A percentile compares a stretch with the other conserved stretches of the same genome.
phyloP scores from a whole-genome alignment of 257 asterid genomes.

The Solanum bukasovii region DNA sequence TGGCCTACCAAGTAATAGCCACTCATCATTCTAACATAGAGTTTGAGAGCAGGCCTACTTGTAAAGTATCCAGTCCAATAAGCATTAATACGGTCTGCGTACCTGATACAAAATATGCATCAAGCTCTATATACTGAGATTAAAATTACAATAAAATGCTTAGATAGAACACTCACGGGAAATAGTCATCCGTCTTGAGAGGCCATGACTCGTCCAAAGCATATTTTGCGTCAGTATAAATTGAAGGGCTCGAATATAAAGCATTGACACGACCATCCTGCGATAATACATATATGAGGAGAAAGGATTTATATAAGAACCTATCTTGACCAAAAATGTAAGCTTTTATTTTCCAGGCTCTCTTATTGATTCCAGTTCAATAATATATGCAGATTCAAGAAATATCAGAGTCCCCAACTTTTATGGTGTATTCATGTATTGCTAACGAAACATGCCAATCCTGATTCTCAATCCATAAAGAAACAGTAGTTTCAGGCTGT shows the following conservation, averaged over 20 bases:
- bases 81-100: slow-evolving; percentile 81
- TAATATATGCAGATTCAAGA: background rate
- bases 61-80: slow-evolving; percentile 99
- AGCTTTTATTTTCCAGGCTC: background rate
- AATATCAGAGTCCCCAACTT: background rate
- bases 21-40: slow-evolving; percentile 78
- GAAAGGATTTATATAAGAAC: background rate
- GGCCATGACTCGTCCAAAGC: slow-evolving; percentile 85
- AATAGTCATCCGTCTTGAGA: slow-evolving; percentile 76
- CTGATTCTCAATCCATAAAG: background rate
- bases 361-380: background rate
- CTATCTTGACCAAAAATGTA: background rate
- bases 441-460: background rate
- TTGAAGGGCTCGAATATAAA: slow-evolving; percentile 82
- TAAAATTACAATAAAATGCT: background rate
- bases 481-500: background rate
- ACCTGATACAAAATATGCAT: slow-evolving; percentile 34
- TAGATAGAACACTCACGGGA: slow-evolving; percentile 60
- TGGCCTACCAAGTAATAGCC: slow-evolving; percentile 75
- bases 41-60: slow-evolving; percentile 79
- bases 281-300: background rate
- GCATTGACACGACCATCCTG: slow-evolving; percentile 99
- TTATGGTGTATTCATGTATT: background rate
- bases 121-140: background rate
- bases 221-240: slow-evolving; percentile 85